Evolutionary conservation across 1,139 yeast genomes (phyloP), one percentile per base, ranked within the genome.

Genomic region (Candida labiduridarum): DNA sequence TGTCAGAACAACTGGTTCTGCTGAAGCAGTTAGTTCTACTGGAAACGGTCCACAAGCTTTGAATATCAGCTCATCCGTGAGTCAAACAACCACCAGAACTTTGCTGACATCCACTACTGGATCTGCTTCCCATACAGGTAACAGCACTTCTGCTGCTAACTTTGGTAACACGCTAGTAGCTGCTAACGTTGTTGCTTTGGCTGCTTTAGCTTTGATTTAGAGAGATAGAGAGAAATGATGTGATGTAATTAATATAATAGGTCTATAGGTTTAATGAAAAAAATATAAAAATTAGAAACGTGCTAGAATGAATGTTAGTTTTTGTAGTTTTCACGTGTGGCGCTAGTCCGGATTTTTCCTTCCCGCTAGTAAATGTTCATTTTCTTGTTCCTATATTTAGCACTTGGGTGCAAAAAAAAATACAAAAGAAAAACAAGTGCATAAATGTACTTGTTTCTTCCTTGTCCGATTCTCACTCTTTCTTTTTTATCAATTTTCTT

Each of bases 161-260:
- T 38, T 31, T 29, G 48, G 34, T 40, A 45, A 44, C 33, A 18
- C 38, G 3, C 15, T 45, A 9, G 48, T 30, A 2, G 48, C 44
- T 30, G 44, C 36, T 29, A 40, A 39, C 16, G 40, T 31, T n/a
- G 40, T 39, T 39, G 44, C 39, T 8, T 39, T 45, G 14, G 48
- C 44, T 39, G 48, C 48, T 30, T 40, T 45, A 15, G 49, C 46
- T 30, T 42, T 47, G 42, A 36, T 47, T 36, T 47, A 47, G 38
- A 42, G 29, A 25, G 29, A n/a, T n/a, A 25, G 29, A 25, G 5
- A 25, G 29, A 25, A 2, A 25, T 25, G 9, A 25, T 9, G 2
- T 8, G 8, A 7, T 25, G 29, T 25, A 25, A 25, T 25, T 19
- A 19, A 19, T 29, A 29, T 29, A 29, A 11, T 8, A 11, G 34